Conservation (phyloP, 1,284 basidiomycete species). For the Sporisorium graminicola region DNA sequence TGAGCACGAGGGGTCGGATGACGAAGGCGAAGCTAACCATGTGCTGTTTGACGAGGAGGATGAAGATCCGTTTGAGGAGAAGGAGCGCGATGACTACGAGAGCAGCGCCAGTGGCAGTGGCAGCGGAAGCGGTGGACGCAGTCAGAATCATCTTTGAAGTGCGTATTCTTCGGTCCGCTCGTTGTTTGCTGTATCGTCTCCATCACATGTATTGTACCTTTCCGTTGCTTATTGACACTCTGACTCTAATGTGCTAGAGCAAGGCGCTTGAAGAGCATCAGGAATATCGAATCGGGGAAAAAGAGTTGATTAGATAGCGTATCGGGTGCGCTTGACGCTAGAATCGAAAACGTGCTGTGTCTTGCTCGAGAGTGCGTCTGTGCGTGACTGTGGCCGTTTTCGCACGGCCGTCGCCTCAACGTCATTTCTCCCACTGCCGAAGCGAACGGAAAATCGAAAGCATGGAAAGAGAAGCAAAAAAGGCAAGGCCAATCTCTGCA, state of each 20-base stretch:
- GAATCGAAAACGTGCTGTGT: background rate
- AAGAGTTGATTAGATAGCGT: too few species aligned
- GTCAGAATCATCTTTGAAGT: constrained; percentile 20
- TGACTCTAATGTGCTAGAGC: background rate
- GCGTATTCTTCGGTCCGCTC: background rate
- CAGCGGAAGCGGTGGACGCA: constrained; percentile 9
- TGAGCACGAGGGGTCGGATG: constrained; percentile 7
- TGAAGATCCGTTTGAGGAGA: constrained; percentile 54
- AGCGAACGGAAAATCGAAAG: constrained; percentile 4
- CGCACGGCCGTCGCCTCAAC: constrained; percentile 7
- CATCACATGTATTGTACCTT: background rate
- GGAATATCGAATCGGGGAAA: constrained; percentile 5
- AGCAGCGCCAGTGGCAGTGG: constrained; percentile 29
- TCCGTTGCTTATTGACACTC: background rate
- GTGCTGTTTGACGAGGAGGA: constrained; percentile 59
- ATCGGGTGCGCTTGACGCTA: background rate
- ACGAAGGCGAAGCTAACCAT: constrained; percentile 26
- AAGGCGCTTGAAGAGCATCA: background rate
- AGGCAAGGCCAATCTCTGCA: background rate
- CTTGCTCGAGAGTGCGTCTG: background rate
- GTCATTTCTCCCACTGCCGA: background rate
- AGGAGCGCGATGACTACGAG: constrained; percentile 27
- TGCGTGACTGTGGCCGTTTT: constrained; percentile 1
- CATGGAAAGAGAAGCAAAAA: background rate
- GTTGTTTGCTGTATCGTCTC: background rate